Evolutionary conservation across 345 rosid genomes (phyloP).

Genomic region (Murraya paniculata): DNA sequence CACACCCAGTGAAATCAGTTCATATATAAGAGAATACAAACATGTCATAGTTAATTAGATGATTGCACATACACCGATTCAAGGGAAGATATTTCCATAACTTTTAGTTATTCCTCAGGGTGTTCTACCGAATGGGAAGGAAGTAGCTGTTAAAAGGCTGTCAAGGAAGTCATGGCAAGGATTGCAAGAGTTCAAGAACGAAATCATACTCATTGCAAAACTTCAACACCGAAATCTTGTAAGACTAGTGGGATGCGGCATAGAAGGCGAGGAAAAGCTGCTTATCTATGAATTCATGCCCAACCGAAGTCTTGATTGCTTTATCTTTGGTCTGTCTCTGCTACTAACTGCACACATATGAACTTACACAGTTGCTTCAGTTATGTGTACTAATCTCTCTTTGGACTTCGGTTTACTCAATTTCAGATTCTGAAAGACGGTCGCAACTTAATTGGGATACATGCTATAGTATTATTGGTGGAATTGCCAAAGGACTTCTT

Average conservation of each 20-base stretch:
- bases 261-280: conserved; percentile 33
- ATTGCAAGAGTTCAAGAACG: conserved; percentile 39
- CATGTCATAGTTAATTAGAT: too few species aligned
- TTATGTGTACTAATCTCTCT: not conserved
- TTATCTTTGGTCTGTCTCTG: conserved; percentile 31
- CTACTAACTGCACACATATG: not conserved
- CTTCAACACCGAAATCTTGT: conserved; percentile 47
- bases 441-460: conserved; percentile 38
- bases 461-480: conserved; percentile 27
- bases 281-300: conserved; percentile 42
- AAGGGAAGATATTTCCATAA: too few species aligned
- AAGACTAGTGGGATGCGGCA: conserved; percentile 34
- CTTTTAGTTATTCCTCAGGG: conserved; percentile 22
- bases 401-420: not conserved
- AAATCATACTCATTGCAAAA: conserved; percentile 32
- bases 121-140: conserved; percentile 20
- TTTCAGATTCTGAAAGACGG: conserved; percentile 27
- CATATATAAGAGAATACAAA: too few species aligned
- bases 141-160: conserved; percentile 39
- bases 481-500: conserved; percentile 43
- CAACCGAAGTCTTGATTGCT: conserved; percentile 40
- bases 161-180: conserved; percentile 43
- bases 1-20: too few species aligned
- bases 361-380: not conserved
- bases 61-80: too few species aligned